Base-by-base conservation (phyloP, 129 eudicot genomes). In the Rutidosis leptorrhynchoides region DNA sequence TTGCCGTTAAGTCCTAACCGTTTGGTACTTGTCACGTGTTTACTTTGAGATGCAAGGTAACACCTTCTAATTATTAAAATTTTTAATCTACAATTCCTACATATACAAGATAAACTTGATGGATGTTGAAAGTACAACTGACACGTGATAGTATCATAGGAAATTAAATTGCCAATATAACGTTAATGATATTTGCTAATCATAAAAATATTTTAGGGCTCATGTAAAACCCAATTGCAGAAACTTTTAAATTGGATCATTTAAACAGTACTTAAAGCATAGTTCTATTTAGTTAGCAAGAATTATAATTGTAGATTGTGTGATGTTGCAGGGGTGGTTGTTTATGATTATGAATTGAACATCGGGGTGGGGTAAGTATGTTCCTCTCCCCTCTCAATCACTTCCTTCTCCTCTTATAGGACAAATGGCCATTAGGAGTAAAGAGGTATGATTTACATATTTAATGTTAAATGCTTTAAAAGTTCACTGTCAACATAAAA, bases 1-100 rank as follows among this genome's bases (percentile, higher is more conserved):
- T n/a, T n/a, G n/a, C n/a, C n/a, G n/a, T n/a, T n/a, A n/a, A n/a
- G n/a, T n/a, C n/a, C n/a, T n/a, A n/a, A n/a, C n/a, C n/a, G n/a
- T n/a, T n/a, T n/a, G n/a, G n/a, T n/a, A n/a, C n/a, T n/a, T n/a
- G n/a, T n/a, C n/a, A n/a, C n/a, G n/a, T n/a, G n/a, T n/a, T n/a
- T n/a, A n/a, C n/a, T n/a, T n/a, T 82, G 98, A 93, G 80, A 93
- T 93, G 98, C 96, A 93, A 88, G 98, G 98, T 93, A 56, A 64
- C 6, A 25, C 20, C 19, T 52, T 62, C 22, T 58, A 3, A 16
- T 5, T 62, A 53, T 25, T 33, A 9, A 4, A 68, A 25, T 21
- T 51, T 19, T 49, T 32, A 48, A 73, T 15, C 48, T 55, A 40
- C 45, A 65, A 52, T 2, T 20, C 49, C 22, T 35, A 23, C 27